Conservation (phyloP, 768 basidiomycete species). For the Omphalotus guepiniiformis region DNA sequence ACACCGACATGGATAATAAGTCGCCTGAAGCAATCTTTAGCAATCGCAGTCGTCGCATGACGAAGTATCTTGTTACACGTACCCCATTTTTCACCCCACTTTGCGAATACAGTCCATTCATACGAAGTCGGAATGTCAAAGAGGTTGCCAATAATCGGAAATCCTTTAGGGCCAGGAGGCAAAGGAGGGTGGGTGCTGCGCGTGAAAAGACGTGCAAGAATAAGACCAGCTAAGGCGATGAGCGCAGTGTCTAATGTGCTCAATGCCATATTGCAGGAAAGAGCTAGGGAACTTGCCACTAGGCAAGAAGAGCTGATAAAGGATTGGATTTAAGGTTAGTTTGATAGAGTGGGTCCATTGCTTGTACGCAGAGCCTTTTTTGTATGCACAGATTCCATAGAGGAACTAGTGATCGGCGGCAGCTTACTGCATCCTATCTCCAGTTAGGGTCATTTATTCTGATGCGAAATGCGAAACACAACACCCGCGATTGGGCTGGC, state of each 20-base stretch:
- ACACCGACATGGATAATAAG: conserved; percentile 16
- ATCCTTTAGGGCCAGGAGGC: conserved; percentile 13
- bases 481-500: too few relatives aligned
- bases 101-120: conserved; percentile 9
- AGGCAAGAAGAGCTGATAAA: too few relatives aligned
- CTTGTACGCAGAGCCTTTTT: too few relatives aligned
- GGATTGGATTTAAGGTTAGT: too few relatives aligned
- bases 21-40: conserved; percentile 13
- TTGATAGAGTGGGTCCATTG: too few relatives aligned
- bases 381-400: too few relatives aligned
- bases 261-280: not conserved
- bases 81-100: conserved; percentile 14
- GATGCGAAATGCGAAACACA: too few relatives aligned
- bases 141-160: conserved; percentile 12
- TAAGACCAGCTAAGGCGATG: not conserved
- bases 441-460: too few relatives aligned
- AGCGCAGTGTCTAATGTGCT: not conserved
- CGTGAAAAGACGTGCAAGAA: not conserved
- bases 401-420: too few relatives aligned
- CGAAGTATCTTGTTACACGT: not conserved
- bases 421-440: too few relatives aligned
- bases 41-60: not conserved
- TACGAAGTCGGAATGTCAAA: conserved; percentile 9
- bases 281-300: not conserved
- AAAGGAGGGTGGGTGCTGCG: not conserved